Evolutionary conservation across 2,329 filamentous ascomycete species (phyloP).

Genomic region (Curvularia verruculosa): DNA sequence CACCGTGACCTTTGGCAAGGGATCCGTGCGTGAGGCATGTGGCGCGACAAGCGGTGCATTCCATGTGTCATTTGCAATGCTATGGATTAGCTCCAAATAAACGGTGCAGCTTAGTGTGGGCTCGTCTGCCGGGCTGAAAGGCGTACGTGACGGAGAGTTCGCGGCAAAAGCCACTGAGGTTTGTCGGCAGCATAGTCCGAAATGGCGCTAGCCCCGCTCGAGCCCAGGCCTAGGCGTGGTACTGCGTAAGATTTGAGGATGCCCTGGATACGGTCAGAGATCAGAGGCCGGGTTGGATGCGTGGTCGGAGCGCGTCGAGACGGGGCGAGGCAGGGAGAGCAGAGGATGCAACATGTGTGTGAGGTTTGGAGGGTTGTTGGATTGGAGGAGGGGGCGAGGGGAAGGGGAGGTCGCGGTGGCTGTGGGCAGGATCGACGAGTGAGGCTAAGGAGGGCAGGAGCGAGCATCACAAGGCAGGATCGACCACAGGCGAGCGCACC

Average conservation of each 20-base stretch:
- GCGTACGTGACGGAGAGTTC: slow-evolving; percentile 21
- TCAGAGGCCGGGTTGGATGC: too few species aligned
- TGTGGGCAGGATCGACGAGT: slow-evolving; percentile 41
- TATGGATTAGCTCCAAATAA: slow-evolving; percentile 9
- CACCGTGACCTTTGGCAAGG: slow-evolving; percentile 9
- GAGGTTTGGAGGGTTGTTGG: too few species aligned
- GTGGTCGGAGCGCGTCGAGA: neutral
- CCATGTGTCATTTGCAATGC: slow-evolving; percentile 9
- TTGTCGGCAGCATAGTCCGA: slow-evolving; percentile 33
- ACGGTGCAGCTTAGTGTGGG: slow-evolving; percentile 12
- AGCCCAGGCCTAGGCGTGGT: slow-evolving; percentile 3
- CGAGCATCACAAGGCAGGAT: slow-evolving; percentile 23
- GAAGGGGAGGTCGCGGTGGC: slow-evolving; percentile 4
- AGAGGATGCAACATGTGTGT: neutral
- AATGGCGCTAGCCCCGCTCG: slow-evolving; percentile 13
- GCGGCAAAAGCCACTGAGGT: slow-evolving; percentile 33
- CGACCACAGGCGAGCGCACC: slow-evolving; percentile 18
- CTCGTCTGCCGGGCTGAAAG: slow-evolving; percentile 22
- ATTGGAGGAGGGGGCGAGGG: too few species aligned
- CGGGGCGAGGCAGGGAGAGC: neutral
- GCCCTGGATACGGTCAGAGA: too few species aligned
- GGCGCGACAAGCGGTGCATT: slow-evolving; percentile 11
- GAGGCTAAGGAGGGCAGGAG: slow-evolving; percentile 37
- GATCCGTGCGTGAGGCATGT: slow-evolving; percentile 11
- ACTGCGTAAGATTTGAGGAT: slow-evolving; percentile 13